Percentiles rank a stretch among this genome's conserved stretches.
Conservation (phyloP, 225 moss, liverwort and hornwort genomes). For the Lunularia cruciata region DNA sequence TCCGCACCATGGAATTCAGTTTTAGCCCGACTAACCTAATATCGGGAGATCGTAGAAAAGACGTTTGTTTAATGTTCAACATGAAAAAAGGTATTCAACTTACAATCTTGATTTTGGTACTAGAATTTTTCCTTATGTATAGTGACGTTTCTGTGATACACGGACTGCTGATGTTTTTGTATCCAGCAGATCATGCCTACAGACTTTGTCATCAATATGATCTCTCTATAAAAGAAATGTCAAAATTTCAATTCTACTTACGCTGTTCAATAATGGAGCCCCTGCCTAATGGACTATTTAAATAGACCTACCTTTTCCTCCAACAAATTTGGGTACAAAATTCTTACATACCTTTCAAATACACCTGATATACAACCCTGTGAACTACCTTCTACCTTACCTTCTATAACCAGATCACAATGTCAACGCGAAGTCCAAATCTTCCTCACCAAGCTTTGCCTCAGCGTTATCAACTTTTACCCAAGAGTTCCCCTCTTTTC, state of each 20-base stretch:
- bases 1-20: no score
- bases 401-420: slow-evolving; percentile 57
- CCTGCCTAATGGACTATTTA: slow-evolving; percentile 10
- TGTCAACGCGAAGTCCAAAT: slow-evolving; percentile 79
- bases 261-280: slow-evolving; percentile 15
- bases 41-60: no score
- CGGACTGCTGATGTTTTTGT: not conserved
- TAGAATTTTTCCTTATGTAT: no score
- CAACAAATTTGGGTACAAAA: slow-evolving; percentile 39
- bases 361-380: slow-evolving; percentile 36
- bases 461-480: slow-evolving; percentile 65
- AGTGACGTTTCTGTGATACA: no score
- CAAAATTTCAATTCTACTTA: slow-evolving; percentile 18
- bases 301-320: slow-evolving; percentile 10
- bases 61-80: no score
- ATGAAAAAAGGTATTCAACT: no score
- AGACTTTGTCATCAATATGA: not conserved
- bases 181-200: not conserved
- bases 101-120: no score
- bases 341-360: slow-evolving; percentile 43
- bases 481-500: slow-evolving; percentile 81
- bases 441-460: slow-evolving; percentile 56
- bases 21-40: no score
- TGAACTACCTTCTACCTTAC: slow-evolving; percentile 54
- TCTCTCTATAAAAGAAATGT: slow-evolving; percentile 14